phyloP scores from a whole-genome alignment of 805 yeast genomes.

The Candida saitoana region DNA sequence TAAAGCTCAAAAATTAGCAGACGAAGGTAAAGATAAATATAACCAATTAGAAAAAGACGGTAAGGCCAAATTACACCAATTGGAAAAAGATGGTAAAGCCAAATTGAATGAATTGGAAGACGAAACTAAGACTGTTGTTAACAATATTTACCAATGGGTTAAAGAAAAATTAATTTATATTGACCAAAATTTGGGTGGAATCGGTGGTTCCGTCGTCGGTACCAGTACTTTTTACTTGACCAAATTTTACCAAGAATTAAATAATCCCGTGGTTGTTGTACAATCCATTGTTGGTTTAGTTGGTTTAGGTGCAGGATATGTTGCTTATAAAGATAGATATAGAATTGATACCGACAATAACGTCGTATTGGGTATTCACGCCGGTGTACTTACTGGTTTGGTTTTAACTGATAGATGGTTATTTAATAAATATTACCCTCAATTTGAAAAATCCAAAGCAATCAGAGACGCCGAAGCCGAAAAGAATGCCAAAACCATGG shows the following conservation, averaged over 20 bases:
- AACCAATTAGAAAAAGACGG: background rate
- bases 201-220: slow-evolving; percentile 12
- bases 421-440: slow-evolving; percentile 51
- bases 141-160: slow-evolving; percentile 13
- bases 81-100: slow-evolving; percentile 21
- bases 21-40: background rate
- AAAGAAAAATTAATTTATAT: slow-evolving; percentile 12
- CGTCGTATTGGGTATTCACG: slow-evolving; percentile 45
- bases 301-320: slow-evolving; percentile 45
- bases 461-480: slow-evolving; percentile 6
- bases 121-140: slow-evolving; percentile 17
- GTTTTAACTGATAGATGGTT: slow-evolving; percentile 52
- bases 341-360: slow-evolving; percentile 43
- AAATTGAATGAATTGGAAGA: slow-evolving; percentile 20
- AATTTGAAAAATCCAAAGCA: slow-evolving; percentile 40
- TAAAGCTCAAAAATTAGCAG: slow-evolving; percentile 10
- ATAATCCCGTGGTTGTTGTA: slow-evolving; percentile 59
- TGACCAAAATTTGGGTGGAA: slow-evolving; percentile 9
- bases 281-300: slow-evolving; percentile 49
- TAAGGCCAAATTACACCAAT: slow-evolving; percentile 12
- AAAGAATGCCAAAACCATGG: background rate
- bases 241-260: slow-evolving; percentile 37
- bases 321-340: slow-evolving; percentile 49
- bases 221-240: slow-evolving; percentile 12
- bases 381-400: slow-evolving; percentile 51